phyloP scores from a whole-genome alignment of 331 rosid genomes.

The Pyracantha coccinea region DNA sequence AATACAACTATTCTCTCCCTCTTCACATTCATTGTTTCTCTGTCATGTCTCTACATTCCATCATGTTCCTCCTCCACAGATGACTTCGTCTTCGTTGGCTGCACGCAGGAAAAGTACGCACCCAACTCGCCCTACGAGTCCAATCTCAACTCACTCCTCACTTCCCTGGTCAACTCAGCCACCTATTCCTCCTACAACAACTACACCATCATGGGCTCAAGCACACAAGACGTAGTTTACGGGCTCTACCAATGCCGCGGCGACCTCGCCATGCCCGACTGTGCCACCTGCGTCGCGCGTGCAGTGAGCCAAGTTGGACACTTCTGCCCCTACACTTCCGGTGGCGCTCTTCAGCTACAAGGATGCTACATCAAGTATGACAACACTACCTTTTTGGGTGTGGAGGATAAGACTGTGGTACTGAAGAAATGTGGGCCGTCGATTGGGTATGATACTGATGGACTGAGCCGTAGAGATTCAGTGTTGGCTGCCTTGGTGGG shows the following conservation, averaged over 20 bases:
- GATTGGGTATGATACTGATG: conserved; percentile 36
- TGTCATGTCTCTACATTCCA: conserved; percentile 7
- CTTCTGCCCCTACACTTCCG: conserved; percentile 40
- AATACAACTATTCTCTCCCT: neutral
- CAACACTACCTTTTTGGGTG: conserved; percentile 50
- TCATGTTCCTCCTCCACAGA: conserved; percentile 25
- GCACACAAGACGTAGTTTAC: conserved; percentile 34
- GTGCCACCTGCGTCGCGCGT: conserved; percentile 55
- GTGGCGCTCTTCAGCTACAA: conserved; percentile 67
- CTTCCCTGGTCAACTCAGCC: conserved; percentile 68
- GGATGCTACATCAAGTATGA: conserved; percentile 82
- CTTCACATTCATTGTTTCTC: conserved; percentile 3
- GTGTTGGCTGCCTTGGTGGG: conserved; percentile 37
- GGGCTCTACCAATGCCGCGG: conserved; percentile 93
- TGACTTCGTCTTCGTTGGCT: conserved; percentile 61
- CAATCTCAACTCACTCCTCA: conserved; percentile 72
- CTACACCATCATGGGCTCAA: conserved; percentile 53
- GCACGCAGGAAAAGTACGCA: conserved; percentile 55
- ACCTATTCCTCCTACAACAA: conserved; percentile 70
- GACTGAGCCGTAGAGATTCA: conserved; percentile 44
- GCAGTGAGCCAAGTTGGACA: conserved; percentile 35
- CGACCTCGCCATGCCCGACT: conserved; percentile 79
- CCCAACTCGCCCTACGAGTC: conserved; percentile 55
- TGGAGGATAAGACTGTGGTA: conserved; percentile 66
- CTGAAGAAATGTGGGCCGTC: conserved; percentile 77